Percentiles rank a stretch among this genome's conserved stretches.
Evolutionary conservation across 805 yeast genomes (phyloP).

Genomic region (Wickerhamomyces queroliae): DNA sequence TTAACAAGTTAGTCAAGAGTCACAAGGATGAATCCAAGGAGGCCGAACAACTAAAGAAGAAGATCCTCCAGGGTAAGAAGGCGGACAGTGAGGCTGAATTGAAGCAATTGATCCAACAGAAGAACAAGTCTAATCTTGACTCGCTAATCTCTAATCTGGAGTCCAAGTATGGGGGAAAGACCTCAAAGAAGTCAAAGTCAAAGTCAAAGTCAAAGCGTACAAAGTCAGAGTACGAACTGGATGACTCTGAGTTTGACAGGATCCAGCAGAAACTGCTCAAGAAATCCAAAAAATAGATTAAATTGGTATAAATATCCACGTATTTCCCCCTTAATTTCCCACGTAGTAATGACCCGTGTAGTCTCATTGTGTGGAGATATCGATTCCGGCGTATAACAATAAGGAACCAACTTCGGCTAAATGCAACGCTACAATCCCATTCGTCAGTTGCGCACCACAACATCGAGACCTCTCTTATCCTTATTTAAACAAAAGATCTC

Average conservation of each 20-base stretch:
- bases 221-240: constrained; percentile 27
- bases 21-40: constrained; percentile 62
- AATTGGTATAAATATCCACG: not conserved
- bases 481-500: too few relatives aligned
- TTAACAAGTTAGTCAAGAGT: constrained; percentile 41
- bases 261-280: constrained; percentile 35
- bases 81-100: constrained; percentile 34
- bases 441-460: too few relatives aligned
- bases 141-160: constrained; percentile 41
- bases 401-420: too few relatives aligned
- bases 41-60: constrained; percentile 43
- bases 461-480: too few relatives aligned
- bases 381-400: too few relatives aligned
- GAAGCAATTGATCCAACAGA: constrained; percentile 41
- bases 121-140: constrained; percentile 38
- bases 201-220: constrained; percentile 17
- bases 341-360: too few relatives aligned
- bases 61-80: constrained; percentile 28
- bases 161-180: constrained; percentile 36
- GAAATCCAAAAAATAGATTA: constrained; percentile 9
- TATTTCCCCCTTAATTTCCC: not conserved
- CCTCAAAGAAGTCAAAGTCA: not conserved
- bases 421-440: too few relatives aligned
- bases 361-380: too few relatives aligned
- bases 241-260: constrained; percentile 45